Conservation (phyloP, 2,329 filamentous ascomycete species). For the Aspergillus transmontanensis region DNA sequence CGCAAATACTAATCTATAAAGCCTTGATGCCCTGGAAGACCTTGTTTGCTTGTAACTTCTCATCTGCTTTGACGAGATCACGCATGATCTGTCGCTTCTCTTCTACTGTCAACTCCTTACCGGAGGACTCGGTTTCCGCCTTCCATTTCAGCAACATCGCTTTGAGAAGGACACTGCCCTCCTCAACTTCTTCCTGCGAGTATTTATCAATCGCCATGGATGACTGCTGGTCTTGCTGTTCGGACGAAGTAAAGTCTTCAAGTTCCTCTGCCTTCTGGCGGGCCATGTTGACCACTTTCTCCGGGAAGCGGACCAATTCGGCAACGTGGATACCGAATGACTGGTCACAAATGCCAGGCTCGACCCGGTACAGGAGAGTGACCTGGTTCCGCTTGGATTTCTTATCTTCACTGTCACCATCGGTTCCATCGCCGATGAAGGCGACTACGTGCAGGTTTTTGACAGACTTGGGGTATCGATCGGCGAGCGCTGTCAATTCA, state of each 20-base stretch:
- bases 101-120: constrained; percentile 64
- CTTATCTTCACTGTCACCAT: constrained; percentile 45
- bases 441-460: constrained; percentile 94
- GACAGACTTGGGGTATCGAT: constrained; percentile 78
- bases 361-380: constrained; percentile 94
- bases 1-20: constrained; percentile 33
- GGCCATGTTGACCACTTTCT: constrained; percentile 99
- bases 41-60: constrained; percentile 62
- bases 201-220: constrained; percentile 51
- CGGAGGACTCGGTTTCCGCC: constrained; percentile 65
- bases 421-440: constrained; percentile 68
- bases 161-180: constrained; percentile 84
- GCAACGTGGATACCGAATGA: constrained; percentile 98
- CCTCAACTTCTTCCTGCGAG: constrained; percentile 82
- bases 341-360: constrained; percentile 93
- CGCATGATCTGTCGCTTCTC: constrained; percentile 79
- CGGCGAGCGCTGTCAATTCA: constrained; percentile 87
- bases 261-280: constrained; percentile 97
- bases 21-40: constrained; percentile 53
- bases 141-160: constrained; percentile 84
- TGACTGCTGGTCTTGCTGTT: constrained; percentile 49
- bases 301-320: constrained; percentile 91
- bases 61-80: constrained; percentile 74
- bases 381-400: constrained; percentile 73
- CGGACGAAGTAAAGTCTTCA: constrained; percentile 72